Base-by-base conservation (phyloP, 2,329 filamentous ascomycete genomes). In the Sclerotinia subarctica region DNA sequence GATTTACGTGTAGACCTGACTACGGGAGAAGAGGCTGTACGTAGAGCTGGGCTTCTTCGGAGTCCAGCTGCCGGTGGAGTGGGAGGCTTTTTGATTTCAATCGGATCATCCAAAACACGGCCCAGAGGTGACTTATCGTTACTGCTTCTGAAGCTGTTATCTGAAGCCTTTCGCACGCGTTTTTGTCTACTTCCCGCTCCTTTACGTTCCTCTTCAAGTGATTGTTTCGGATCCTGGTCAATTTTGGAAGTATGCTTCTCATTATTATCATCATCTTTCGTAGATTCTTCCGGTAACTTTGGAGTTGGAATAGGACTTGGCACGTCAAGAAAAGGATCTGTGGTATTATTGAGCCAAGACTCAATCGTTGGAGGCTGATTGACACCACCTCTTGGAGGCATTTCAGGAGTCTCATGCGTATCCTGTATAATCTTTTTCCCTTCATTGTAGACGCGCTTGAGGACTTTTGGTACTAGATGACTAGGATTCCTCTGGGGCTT, bases 371-470 rank as follows among this genome's bases (percentile, higher is more conserved):
- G 85, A 6, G 87, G 87, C 54, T 86, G 83, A 69, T 89, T 88
- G 3, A 78, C 78, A 2, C 81, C 78, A 10, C 82, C 81, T 59
- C 82, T 82, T 0, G 83, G 83, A 4, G 85, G 82, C 38, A 63
- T 51, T 46, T 67, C 65, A 26, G 65, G 65, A 15, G 65, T 35
- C 63, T 89, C 87, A 54, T 82, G 83, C 67, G 82, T 83, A 67
- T 89, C 86, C 19, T 87, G 83, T 49, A 89, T 83, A 17, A 89
- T 88, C 77, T 88, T 89, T 77, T 85, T 88, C 62, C 86, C 86
- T 69, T 87, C 87, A 56, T 82, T 85, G 69, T 89, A 82, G 8
- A 89, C 87, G 75, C 87, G 88, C 73, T 88, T 89, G 70, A 90
- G 78, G 10, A 88, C 86, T 52, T 86, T 85, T n/a, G 86, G 85